Conservation (phyloP, 306 rosid species). For the Prosopis cineraria region DNA sequence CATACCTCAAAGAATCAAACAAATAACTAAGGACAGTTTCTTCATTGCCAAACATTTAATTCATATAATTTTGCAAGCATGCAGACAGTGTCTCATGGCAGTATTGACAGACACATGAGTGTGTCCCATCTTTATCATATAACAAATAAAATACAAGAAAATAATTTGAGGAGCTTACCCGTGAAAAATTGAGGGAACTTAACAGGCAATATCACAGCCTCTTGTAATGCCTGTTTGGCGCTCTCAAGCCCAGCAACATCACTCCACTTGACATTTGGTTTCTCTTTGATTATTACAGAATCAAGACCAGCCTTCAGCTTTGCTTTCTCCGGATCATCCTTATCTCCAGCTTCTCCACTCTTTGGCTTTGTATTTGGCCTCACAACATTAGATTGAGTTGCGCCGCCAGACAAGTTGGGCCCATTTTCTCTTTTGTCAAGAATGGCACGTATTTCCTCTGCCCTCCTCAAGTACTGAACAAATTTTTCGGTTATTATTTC, state of each 20-base stretch:
- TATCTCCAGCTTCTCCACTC: conserved; percentile 49
- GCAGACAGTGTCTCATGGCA: neutral
- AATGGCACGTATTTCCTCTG: conserved; percentile 80
- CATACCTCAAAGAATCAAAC: neutral
- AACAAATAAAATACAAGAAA: neutral
- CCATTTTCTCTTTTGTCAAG: conserved; percentile 68
- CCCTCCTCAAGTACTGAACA: conserved; percentile 74
- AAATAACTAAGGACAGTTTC: neutral
- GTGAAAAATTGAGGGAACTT: conserved; percentile 83
- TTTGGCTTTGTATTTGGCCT: conserved; percentile 65
- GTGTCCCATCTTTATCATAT: neutral
- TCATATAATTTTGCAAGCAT: neutral
- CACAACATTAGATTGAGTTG: conserved; percentile 44
- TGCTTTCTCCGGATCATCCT: conserved; percentile 78
- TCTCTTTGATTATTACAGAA: conserved; percentile 78
- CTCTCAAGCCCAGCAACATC: conserved; percentile 82
- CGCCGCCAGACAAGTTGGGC: conserved; percentile 54
- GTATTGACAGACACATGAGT: neutral
- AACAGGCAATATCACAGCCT: conserved; percentile 78
- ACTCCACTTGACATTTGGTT: conserved; percentile 78
- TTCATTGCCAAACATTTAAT: neutral
- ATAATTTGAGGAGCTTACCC: conserved; percentile 41
- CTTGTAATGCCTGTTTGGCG: conserved; percentile 81
- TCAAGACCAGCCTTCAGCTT: conserved; percentile 70
- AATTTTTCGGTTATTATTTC: conserved; percentile 77